phyloP scores from a whole-genome alignment of 2,329 filamentous ascomycete genomes.

The Diaporthe caulivora region DNA sequence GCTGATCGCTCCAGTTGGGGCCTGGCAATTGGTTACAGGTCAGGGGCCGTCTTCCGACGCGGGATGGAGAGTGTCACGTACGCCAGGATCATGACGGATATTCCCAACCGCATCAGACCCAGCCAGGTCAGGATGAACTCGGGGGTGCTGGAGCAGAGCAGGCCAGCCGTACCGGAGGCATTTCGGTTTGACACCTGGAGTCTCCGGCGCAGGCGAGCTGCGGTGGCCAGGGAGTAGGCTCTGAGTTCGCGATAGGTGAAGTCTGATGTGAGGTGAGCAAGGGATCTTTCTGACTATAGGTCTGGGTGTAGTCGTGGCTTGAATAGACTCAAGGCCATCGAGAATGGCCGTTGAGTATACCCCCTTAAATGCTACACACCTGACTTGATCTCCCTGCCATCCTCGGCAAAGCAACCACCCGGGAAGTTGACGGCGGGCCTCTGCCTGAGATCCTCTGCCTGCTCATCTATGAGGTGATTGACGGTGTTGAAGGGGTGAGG shows the following conservation, averaged over 20 bases:
- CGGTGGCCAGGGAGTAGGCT: conserved; percentile 45
- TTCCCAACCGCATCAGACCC: conserved; percentile 67
- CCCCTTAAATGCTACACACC: conserved; percentile 56
- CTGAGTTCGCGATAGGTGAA: conserved; percentile 48
- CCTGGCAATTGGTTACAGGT: conserved; percentile 46
- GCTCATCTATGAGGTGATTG: conserved; percentile 62
- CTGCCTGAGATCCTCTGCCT: conserved; percentile 54
- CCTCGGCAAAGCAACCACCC: conserved; percentile 35
- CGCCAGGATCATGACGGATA: conserved; percentile 68
- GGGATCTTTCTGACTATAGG: not conserved
- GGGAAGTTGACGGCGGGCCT: conserved; percentile 52
- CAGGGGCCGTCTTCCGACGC: not conserved
- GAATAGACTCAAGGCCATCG: too few relatives aligned
- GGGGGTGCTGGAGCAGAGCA: conserved; percentile 68
- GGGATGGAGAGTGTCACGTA: conserved; percentile 44
- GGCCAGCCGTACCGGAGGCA: conserved; percentile 51
- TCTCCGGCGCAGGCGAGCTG: conserved; percentile 35
- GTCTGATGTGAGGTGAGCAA: conserved; percentile 26
- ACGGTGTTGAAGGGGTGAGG: conserved; percentile 58
- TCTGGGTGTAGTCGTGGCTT: too few relatives aligned
- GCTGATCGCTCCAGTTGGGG: conserved; percentile 60
- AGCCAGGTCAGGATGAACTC: conserved; percentile 72
- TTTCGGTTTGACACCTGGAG: conserved; percentile 36
- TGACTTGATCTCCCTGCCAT: conserved; percentile 36
- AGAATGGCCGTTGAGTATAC: too few relatives aligned